Percentiles rank a stretch among this genome's conserved stretches.
phyloP scores from a whole-genome alignment of 169 alveolate species.

The Plasmodium blacklocki region DNA sequence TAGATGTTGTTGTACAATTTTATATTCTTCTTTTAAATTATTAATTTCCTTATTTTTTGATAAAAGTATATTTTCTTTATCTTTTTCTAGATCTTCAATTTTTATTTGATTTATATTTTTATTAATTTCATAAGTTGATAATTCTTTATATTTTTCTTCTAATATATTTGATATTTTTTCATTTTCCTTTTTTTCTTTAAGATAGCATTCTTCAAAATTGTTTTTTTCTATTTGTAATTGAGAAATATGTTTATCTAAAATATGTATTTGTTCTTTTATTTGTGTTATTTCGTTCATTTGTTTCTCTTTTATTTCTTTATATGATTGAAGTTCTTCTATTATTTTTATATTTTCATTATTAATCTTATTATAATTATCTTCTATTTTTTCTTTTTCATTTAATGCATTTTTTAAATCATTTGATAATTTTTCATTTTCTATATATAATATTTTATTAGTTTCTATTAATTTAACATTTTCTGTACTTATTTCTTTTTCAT shows the following conservation, averaged over 20 bases:
- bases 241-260: slow-evolving; percentile 5
- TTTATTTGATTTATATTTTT: slow-evolving; percentile 1
- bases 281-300: slow-evolving; percentile 5
- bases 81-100: slow-evolving; percentile 12
- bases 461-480: slow-evolving; percentile 28
- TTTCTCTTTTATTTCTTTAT: slow-evolving; percentile 23
- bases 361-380: slow-evolving; percentile 9
- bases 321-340: not conserved
- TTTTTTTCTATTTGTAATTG: slow-evolving; percentile 42
- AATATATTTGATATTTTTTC: slow-evolving; percentile 9
- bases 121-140: not conserved
- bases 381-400: slow-evolving; percentile 28
- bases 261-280: not conserved
- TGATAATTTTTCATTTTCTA: slow-evolving; percentile 44
- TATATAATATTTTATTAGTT: slow-evolving; percentile 9
- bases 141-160: slow-evolving; percentile 21
- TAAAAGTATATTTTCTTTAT: not conserved
- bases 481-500: slow-evolving; percentile 36
- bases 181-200: slow-evolving; percentile 16
- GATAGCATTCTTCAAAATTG: not conserved
- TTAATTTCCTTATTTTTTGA: slow-evolving; percentile 22
- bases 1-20: slow-evolving; percentile 21
- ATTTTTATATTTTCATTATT: slow-evolving; percentile 32
- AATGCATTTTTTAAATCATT: slow-evolving; percentile 9
- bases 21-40: slow-evolving; percentile 4